Conservation (phyloP, 305 asterid genomes). For the Striga hermonthica region DNA sequence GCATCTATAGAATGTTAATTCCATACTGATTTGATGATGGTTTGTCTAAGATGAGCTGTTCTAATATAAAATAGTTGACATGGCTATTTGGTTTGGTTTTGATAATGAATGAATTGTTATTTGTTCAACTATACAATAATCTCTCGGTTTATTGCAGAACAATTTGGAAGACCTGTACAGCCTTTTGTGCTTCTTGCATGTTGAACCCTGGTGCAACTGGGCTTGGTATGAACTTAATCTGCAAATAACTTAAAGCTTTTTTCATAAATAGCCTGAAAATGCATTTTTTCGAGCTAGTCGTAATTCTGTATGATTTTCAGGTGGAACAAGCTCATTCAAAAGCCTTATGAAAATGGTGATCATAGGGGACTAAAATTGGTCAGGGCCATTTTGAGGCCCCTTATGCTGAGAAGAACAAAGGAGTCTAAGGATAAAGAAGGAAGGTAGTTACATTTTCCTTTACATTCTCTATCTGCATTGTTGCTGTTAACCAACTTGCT, state of each 20-base stretch:
- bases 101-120: too few relatives aligned
- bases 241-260: not conserved
- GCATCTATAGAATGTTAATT: too few relatives aligned
- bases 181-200: conserved; percentile 81
- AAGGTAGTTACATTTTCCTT: conserved; percentile 42
- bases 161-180: conserved; percentile 78
- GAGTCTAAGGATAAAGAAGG: conserved; percentile 77
- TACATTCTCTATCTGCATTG: not conserved
- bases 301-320: conserved; percentile 29
- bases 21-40: too few relatives aligned
- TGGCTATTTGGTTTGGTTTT: too few relatives aligned
- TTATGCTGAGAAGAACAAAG: conserved; percentile 85
- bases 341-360: conserved; percentile 80
- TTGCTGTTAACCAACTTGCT: not conserved
- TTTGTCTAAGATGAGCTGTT: too few relatives aligned
- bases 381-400: conserved; percentile 70
- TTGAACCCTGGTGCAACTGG: conserved; percentile 97
- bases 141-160: too few relatives aligned
- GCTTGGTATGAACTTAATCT: conserved; percentile 53
- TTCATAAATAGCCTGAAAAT: not conserved
- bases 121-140: too few relatives aligned
- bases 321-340: conserved; percentile 81
- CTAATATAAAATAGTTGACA: too few relatives aligned
- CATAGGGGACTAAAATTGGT: conserved; percentile 63
- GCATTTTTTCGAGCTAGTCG: not conserved